Conservation (phyloP, 2,329 filamentous ascomycete species). For the Albifimbria verrucaria region DNA sequence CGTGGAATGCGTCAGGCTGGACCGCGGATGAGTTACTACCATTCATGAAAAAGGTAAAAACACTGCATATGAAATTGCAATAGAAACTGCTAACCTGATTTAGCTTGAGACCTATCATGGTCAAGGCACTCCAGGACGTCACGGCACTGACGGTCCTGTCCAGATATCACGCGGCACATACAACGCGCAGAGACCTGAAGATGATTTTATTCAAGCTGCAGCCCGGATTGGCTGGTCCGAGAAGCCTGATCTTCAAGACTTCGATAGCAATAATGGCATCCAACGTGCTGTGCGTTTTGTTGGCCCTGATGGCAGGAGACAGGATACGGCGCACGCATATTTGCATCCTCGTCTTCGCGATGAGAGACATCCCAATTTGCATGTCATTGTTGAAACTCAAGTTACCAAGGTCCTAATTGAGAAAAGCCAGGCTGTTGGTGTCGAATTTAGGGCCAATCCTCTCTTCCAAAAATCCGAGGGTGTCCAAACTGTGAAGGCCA, state of each 20-base stretch:
- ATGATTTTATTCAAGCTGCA: slow-evolving; percentile 46
- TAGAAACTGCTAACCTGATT: neutral
- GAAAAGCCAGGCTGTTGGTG: slow-evolving; percentile 47
- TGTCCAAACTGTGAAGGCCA: slow-evolving; percentile 41
- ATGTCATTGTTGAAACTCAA: neutral
- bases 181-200: slow-evolving; percentile 33
- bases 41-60: slow-evolving; percentile 14
- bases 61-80: too few species aligned
- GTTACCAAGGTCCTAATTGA: slow-evolving; percentile 49
- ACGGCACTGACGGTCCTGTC: slow-evolving; percentile 49
- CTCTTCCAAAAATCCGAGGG: slow-evolving; percentile 30
- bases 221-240: slow-evolving; percentile 44
- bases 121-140: slow-evolving; percentile 20
- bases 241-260: slow-evolving; percentile 46
- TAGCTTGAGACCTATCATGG: slow-evolving; percentile 22
- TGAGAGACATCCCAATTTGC: neutral
- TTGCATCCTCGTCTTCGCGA: neutral
- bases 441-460: slow-evolving; percentile 51
- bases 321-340: neutral
- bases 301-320: slow-evolving; percentile 6
- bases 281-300: slow-evolving; percentile 44
- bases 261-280: slow-evolving; percentile 31
- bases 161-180: slow-evolving; percentile 46
- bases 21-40: slow-evolving; percentile 15
- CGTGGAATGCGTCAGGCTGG: slow-evolving; percentile 16